Conservation (phyloP, 2,329 filamentous ascomycete genomes). For the Bipolaris victoriae region DNA sequence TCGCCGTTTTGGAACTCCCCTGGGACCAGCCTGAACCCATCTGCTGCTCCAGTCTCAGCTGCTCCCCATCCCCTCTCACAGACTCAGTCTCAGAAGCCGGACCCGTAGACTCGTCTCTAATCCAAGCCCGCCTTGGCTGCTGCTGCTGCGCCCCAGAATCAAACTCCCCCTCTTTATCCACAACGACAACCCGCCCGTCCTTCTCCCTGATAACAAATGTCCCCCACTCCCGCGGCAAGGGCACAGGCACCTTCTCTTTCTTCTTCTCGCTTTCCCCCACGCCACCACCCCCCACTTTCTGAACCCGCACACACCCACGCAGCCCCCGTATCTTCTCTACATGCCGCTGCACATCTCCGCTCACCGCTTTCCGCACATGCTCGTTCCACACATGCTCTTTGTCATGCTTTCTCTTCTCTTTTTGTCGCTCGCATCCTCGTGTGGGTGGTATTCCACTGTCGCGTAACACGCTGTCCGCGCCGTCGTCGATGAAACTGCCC, state of each 20-base stretch:
- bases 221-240: constrained; percentile 26
- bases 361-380: constrained; percentile 29
- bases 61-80: not conserved
- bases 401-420: constrained; percentile 1
- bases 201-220: constrained; percentile 34
- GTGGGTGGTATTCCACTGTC: constrained; percentile 3
- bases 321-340: constrained; percentile 20
- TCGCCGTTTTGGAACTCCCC: not conserved
- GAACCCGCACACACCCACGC: not conserved
- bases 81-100: not conserved
- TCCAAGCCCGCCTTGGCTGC: constrained; percentile 7
- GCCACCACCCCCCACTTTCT: not conserved
- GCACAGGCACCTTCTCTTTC: constrained; percentile 19
- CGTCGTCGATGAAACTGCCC: constrained; percentile 40
- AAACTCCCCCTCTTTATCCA: constrained; percentile 35
- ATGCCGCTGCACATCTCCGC: constrained; percentile 30
- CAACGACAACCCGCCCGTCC: constrained; percentile 35
- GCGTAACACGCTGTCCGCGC: constrained; percentile 26
- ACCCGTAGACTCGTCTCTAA: constrained; percentile 13
- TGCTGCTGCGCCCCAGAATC: constrained; percentile 29
- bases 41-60: not conserved
- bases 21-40: not conserved
- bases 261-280: constrained; percentile 1
- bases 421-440: constrained; percentile 23
- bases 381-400: constrained; percentile 24